Base-by-base conservation (phyloP, 1,284 basidiomycete genomes). In the Malassezia sp. region DNA sequence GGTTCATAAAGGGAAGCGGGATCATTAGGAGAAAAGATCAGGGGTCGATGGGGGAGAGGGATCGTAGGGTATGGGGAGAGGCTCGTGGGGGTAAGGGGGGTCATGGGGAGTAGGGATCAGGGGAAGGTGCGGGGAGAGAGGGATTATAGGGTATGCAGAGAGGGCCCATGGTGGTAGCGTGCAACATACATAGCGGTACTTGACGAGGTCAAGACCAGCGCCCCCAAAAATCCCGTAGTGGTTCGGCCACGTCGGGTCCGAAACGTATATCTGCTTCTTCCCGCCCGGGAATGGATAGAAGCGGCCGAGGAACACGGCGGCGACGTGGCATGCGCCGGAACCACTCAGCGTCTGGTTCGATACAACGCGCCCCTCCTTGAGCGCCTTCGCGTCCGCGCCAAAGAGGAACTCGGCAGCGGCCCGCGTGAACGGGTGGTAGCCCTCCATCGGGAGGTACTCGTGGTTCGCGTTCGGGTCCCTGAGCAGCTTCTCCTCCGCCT, bases 231-330 rank as follows among this genome's bases (percentile, higher is more conserved):
- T 87, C 28, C 85, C 80, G 62, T 83, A 80, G 74, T 96, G 89
- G 74, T 88, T 95, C 49, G 81, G 88, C 90, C 90, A 96, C 23
- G 90, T 93, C 27, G 89, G 89, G 70, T 88, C 80, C 67, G 84
- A 86, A 60, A 95, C 69, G 71, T 81, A 87, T 53, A 91, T 74
- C 59, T 78, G 77, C 39, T 57, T 56, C 21, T 58, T 52, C 35
- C 49, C 54, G 31, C 76, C 73, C 34, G 54, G 54, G 52, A 60
- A 70, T 30, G 75, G 72, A 73, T 91, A 95, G 73, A 87, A 91
- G 44, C 78, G 78, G 51, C 80, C 80, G 49, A 97, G 74, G 76
- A 97, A 96, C 37, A 86, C 74, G 1, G 82, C 88, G 23, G 83
- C 93, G 23, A 95, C 76, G 71, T 93, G 87, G 72, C 95, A 85